Percentiles rank a stretch among this genome's conserved stretches.
These are phyloP conservation scores for Monosporascus sp. DNA, from an alignment of 2,329 filamentous ascomycete genomes.

Conservation along the genomic window DNA sequence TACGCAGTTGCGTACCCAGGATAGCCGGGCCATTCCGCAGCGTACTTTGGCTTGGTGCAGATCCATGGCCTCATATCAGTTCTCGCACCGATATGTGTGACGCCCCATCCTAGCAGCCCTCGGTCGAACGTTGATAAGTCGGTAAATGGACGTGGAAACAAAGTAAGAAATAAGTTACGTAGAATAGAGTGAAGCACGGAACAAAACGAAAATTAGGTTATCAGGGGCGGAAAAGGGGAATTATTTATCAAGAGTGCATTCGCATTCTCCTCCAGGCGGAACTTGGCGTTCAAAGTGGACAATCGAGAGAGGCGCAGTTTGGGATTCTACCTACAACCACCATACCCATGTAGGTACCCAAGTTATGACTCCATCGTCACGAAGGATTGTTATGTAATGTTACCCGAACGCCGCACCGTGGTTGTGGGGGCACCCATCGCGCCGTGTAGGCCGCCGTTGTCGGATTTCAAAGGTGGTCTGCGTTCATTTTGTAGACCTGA, in stretches of 20 bases:
- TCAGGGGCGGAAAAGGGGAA: too few species aligned
- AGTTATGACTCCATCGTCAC: neutral
- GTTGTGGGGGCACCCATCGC: constrained; percentile 17
- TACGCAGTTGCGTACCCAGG: neutral
- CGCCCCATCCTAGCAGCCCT: too few species aligned
- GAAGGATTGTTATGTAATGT: neutral
- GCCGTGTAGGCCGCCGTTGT: constrained; percentile 22
- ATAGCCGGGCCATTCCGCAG: neutral
- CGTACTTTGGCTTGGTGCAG: neutral
- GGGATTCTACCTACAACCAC: neutral
- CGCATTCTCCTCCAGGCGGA: too few species aligned
- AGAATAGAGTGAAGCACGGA: too few species aligned
- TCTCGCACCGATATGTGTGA: too few species aligned
- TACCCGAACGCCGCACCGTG: neutral
- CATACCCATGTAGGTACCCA: neutral
- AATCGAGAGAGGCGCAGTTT: too few species aligned
- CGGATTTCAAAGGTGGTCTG: constrained; percentile 12
- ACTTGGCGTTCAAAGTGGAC: too few species aligned
- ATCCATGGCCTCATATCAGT: neutral
- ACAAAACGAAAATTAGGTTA: too few species aligned
- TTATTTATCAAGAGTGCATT: too few species aligned
- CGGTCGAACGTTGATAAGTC: too few species aligned
- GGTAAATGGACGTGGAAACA: too few species aligned
- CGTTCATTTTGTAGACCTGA: constrained; percentile 2
- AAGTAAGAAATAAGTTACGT: too few species aligned